phyloP scores from a whole-genome alignment of 2,329 filamentous ascomycete genomes.

The Furcasterigmium furcatum region DNA sequence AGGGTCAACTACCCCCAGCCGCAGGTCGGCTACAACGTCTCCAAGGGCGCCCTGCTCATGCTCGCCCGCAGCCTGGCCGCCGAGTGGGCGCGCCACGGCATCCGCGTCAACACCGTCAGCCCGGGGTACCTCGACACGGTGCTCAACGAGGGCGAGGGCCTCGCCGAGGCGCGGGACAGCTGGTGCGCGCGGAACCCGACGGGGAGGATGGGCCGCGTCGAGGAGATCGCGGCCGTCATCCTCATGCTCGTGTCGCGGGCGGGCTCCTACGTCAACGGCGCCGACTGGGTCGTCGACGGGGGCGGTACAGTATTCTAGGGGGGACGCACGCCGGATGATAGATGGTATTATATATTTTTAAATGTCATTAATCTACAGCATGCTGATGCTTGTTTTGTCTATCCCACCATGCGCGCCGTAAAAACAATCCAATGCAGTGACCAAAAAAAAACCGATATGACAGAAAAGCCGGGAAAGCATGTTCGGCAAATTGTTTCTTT shows the following conservation, averaged over 20 bases:
- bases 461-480: too few relatives aligned
- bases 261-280: constrained; percentile 66
- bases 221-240: constrained; percentile 61
- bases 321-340: neutral
- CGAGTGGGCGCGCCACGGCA: constrained; percentile 70
- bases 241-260: constrained; percentile 58
- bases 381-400: neutral
- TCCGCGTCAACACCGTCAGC: constrained; percentile 66
- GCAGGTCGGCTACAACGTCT: constrained; percentile 69
- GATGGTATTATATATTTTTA: too few relatives aligned
- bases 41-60: constrained; percentile 64
- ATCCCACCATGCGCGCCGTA: neutral
- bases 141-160: constrained; percentile 62
- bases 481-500: too few relatives aligned
- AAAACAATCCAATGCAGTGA: neutral
- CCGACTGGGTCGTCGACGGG: constrained; percentile 64
- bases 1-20: constrained; percentile 70
- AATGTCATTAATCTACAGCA: neutral
- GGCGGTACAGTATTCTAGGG: constrained; percentile 24
- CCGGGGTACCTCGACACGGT: constrained; percentile 79
- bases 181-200: constrained; percentile 61
- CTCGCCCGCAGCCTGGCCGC: constrained; percentile 64
- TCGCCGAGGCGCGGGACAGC: constrained; percentile 47
- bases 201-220: constrained; percentile 61
- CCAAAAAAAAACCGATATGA: neutral